Evolutionary conservation across 176 grass and related monocot genomes (phyloP).

Genomic region (Saccharum officinarum): DNA sequence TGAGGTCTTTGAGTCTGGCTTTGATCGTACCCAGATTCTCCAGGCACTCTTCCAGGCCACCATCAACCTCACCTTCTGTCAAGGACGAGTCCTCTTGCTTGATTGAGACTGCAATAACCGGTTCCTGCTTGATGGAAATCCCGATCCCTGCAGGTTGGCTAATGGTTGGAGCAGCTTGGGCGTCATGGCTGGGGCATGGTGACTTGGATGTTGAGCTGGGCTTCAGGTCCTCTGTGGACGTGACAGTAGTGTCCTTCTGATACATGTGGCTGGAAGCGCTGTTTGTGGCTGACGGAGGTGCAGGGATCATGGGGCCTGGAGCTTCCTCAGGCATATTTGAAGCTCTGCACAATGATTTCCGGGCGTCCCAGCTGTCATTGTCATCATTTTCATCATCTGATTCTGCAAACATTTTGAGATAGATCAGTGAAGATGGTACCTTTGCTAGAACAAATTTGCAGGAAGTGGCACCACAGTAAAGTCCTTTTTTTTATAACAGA

Average conservation of each 20-base stretch:
- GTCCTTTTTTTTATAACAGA: neutral
- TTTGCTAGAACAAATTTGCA: neutral
- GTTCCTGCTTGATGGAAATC: neutral
- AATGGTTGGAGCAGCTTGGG: neutral
- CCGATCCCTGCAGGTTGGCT: neutral
- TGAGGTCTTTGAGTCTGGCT: neutral
- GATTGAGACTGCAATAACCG: neutral
- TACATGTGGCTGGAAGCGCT: neutral
- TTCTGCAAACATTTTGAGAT: constrained; percentile 31
- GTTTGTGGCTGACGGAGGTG: neutral
- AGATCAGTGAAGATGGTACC: neutral
- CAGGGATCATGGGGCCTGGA: neutral
- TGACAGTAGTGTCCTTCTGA: neutral
- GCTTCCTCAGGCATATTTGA: neutral
- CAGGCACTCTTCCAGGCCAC: neutral
- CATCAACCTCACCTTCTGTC: neutral
- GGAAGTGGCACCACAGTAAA: neutral
- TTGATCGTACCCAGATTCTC: neutral
- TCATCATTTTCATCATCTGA: constrained; percentile 12
- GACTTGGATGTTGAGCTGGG: neutral
- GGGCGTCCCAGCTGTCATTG: neutral
- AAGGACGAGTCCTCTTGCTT: neutral
- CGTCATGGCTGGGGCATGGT: neutral
- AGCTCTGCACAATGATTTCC: neutral
- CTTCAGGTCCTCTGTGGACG: neutral